phyloP scores from a whole-genome alignment of 768 basidiomycete species.

The Tricholoma matsutake region DNA sequence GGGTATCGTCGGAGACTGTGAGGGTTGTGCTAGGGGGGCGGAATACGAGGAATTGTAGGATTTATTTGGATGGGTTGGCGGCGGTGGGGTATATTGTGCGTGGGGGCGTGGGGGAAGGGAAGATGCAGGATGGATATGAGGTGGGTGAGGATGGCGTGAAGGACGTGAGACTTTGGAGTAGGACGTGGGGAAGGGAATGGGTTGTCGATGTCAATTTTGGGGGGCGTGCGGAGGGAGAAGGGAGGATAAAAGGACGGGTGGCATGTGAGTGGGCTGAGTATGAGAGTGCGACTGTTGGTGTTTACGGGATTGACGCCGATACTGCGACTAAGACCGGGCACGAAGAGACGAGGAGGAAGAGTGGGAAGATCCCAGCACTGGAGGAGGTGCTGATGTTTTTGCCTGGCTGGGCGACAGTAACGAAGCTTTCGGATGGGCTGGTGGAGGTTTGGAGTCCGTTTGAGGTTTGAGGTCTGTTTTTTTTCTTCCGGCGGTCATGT shows the following conservation, averaged over 20 bases:
- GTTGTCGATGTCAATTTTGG: constrained; percentile 43
- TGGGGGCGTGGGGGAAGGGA: constrained; percentile 18
- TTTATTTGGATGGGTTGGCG: constrained; percentile 45
- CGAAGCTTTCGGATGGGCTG: constrained; percentile 53
- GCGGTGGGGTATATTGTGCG: constrained; percentile 3
- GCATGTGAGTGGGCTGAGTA: constrained; percentile 60
- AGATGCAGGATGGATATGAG: constrained; percentile 5
- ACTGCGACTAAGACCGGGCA: background rate
- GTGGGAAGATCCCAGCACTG: constrained; percentile 67
- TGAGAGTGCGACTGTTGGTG: constrained; percentile 39
- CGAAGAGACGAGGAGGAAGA: constrained; percentile 37
- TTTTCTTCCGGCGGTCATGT: too few relatives aligned
- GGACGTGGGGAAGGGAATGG: constrained; percentile 48
- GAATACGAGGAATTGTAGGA: constrained; percentile 56
- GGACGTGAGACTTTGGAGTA: constrained; percentile 47
- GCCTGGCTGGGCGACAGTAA: constrained; percentile 65
- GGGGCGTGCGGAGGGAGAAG: constrained; percentile 2
- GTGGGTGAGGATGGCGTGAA: constrained; percentile 26
- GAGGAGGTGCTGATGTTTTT: constrained; percentile 65
- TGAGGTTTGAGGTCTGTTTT: constrained; percentile 14
- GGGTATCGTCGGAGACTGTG: constrained; percentile 20
- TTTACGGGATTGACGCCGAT: constrained; percentile 17
- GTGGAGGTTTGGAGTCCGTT: constrained; percentile 51
- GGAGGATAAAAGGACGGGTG: constrained; percentile 32
- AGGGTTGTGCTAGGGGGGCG: constrained; percentile 44